Evolutionary conservation across 2,329 filamentous ascomycete genomes (phyloP).

Genomic region (Sporothrix brunneoviolacea): DNA sequence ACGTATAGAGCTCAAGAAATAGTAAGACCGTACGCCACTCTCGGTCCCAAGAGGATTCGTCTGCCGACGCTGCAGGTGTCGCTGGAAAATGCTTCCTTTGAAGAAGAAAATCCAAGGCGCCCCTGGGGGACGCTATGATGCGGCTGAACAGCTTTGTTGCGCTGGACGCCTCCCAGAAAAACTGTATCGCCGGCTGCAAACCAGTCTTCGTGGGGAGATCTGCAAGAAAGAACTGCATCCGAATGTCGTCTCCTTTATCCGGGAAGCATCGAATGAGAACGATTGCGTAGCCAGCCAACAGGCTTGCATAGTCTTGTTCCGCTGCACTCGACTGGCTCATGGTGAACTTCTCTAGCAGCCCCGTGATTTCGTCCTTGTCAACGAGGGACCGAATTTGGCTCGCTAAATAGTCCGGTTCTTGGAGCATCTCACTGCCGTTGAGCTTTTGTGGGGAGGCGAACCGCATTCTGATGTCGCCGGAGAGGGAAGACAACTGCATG

Average conservation of each 20-base stretch:
- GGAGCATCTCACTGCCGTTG: constrained; percentile 30
- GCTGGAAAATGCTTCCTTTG: constrained; percentile 17
- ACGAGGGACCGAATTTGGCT: constrained; percentile 64
- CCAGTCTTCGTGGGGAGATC: constrained; percentile 44
- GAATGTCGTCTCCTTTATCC: constrained; percentile 73
- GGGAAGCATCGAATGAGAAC: constrained; percentile 84
- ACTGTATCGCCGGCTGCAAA: constrained; percentile 62
- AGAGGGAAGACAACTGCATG: constrained; percentile 45
- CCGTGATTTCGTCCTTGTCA: constrained; percentile 66
- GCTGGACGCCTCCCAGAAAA: constrained; percentile 67
- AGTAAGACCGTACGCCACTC: constrained; percentile 88
- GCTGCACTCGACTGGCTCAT: constrained; percentile 18
- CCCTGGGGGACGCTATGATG: constrained; percentile 26
- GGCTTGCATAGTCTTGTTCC: constrained; percentile 51
- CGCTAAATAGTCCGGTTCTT: constrained; percentile 50
- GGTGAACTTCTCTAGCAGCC: constrained; percentile 43
- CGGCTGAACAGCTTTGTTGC: constrained; percentile 35
- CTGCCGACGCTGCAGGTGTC: constrained; percentile 8
- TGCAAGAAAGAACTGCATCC: constrained; percentile 87
- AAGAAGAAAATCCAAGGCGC: constrained; percentile 25
- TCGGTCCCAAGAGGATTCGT: constrained; percentile 39
- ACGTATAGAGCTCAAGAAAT: constrained; percentile 91
- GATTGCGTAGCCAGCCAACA: constrained; percentile 79
- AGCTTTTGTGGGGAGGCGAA: constrained; percentile 25
- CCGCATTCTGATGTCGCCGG: constrained; percentile 43